Evolutionary conservation across 106 monocot genomes (phyloP).

Genomic region (Xerophyta viscosa): DNA sequence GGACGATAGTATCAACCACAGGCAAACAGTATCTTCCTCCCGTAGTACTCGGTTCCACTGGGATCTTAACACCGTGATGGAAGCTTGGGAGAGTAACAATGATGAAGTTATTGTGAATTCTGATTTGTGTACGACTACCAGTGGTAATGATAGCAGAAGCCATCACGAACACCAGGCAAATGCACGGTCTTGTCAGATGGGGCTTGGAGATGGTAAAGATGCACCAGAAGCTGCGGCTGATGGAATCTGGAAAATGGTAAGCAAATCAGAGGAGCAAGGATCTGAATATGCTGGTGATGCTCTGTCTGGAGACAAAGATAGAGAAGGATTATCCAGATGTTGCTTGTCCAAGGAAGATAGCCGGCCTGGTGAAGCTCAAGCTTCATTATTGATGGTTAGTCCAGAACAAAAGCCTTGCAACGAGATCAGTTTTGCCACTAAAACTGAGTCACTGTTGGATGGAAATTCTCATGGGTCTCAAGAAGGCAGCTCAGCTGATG

Average conservation of each 20-base stretch:
- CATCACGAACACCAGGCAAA: conserved; percentile 1
- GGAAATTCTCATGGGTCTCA: background rate
- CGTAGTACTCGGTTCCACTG: conserved; percentile 57
- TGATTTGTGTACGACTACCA: conserved; percentile 4
- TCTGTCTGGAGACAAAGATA: conserved; percentile 10
- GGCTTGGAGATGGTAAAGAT: conserved; percentile 3
- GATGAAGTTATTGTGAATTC: conserved; percentile 15
- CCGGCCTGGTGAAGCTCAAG: conserved; percentile 5
- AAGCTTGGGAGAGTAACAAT: conserved; percentile 47
- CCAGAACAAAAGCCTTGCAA: conserved; percentile 9
- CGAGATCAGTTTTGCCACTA: background rate
- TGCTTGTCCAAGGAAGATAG: background rate
- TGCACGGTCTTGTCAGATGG: background rate
- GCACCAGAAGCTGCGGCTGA: no score
- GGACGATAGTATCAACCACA: conserved; percentile 9
- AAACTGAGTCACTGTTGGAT: background rate
- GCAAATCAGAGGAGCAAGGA: conserved; percentile 5
- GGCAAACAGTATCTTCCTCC: background rate
- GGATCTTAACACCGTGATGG: conserved; percentile 83
- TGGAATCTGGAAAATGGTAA: background rate
- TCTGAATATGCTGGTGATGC: conserved; percentile 4
- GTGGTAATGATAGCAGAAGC: conserved; percentile 6
- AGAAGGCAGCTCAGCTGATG: background rate
- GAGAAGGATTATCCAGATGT: conserved; percentile 7
- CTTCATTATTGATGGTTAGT: background rate